Percentiles rank a stretch among this genome's conserved stretches.
Conservation (phyloP, 805 yeast genomes). For the Metschnikowia gelsemii region DNA sequence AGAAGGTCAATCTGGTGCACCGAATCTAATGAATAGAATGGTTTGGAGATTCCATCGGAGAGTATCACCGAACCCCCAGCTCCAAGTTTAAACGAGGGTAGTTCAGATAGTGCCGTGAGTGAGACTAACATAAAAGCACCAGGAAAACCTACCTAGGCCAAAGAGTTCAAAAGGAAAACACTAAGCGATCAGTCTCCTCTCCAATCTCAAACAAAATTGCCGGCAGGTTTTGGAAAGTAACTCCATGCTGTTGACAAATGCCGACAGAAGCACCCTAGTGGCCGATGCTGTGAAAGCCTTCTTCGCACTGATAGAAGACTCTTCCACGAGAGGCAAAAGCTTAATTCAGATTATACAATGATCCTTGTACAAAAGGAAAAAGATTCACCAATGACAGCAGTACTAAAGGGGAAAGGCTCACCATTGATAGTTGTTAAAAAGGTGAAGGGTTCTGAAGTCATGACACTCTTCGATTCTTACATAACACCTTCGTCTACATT, state of each 20-base stretch:
- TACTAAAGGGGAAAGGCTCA: too few species aligned
- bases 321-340: constrained; percentile 25
- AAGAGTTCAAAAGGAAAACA: constrained; percentile 1
- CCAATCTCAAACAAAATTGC: neutral
- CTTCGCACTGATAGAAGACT: constrained; percentile 8
- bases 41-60: neutral
- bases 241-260: neutral
- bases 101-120: neutral
- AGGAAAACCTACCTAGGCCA: constrained; percentile 4
- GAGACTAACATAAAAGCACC: neutral
- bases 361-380: too few species aligned
- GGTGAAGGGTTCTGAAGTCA: too few species aligned
- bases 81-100: neutral
- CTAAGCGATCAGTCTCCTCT: neutral
- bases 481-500: too few species aligned
- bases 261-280: neutral
- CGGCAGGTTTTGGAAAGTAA: neutral
- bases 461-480: too few species aligned
- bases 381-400: constrained; percentile 23
- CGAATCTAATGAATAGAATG: neutral
- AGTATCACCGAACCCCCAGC: neutral
- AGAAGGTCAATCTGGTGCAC: neutral
- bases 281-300: neutral
- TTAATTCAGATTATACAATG: constrained; percentile 37
- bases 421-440: too few species aligned